Conservation (phyloP, 1,284 basidiomycete genomes). For the Chiua sp. region DNA sequence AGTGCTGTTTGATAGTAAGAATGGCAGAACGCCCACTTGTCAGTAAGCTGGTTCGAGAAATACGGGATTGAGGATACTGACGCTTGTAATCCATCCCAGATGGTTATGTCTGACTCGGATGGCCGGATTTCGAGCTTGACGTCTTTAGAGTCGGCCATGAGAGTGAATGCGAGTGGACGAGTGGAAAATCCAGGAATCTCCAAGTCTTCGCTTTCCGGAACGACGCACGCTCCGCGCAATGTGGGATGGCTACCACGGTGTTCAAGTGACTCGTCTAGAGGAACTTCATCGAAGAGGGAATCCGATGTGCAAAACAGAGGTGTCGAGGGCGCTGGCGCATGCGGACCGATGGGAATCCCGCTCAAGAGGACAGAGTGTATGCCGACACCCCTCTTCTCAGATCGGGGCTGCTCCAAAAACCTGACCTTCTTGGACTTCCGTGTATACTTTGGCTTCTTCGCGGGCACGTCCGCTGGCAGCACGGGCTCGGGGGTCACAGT, state of each 20-base stretch:
- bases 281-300: background rate
- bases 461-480: background rate
- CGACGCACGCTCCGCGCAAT: background rate
- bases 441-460: background rate
- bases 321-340: background rate
- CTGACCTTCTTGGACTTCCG: background rate
- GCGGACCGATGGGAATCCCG: background rate
- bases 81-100: constrained; percentile 30
- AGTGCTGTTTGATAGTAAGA: no score
- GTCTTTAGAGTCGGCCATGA: constrained; percentile 8
- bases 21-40: background rate
- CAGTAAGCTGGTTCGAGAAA: background rate
- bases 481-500: no score
- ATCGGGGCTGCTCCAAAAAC: constrained; percentile 1
- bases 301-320: background rate
- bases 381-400: background rate
- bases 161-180: background rate
- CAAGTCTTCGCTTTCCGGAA: background rate
- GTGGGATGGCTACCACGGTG: background rate
- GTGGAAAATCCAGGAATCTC: no score
- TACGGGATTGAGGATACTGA: constrained; percentile 17
- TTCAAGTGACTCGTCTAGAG: background rate
- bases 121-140: constrained; percentile 20
- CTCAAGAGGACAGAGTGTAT: background rate
- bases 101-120: constrained; percentile 20